Evolutionary conservation across 1,139 yeast species (phyloP).

Genomic region (Geotrichum histeridarum): DNA sequence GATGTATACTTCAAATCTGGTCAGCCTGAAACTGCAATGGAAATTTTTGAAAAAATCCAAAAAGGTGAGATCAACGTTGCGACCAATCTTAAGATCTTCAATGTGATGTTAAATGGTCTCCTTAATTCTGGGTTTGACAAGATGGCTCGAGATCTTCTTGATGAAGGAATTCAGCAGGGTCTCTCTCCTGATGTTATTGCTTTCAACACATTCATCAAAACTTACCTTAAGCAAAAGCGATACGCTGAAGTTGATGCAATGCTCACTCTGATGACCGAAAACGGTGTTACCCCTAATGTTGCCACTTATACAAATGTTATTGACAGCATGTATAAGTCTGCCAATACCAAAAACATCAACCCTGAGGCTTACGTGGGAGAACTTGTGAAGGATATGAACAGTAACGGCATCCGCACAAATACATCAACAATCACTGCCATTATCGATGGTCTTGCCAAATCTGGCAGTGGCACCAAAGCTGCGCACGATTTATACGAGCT

Average conservation of each 20-base stretch:
- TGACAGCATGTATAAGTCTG: conserved; percentile 50
- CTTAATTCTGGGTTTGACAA: conserved; percentile 28
- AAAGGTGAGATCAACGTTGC: conserved; percentile 24
- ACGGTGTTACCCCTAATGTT: conserved; percentile 53
- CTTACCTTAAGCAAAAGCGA: conserved; percentile 32
- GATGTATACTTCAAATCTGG: conserved; percentile 36
- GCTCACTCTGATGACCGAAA: conserved; percentile 36
- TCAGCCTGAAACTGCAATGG: conserved; percentile 35
- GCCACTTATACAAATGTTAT: conserved; percentile 63
- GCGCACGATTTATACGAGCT: conserved; percentile 50
- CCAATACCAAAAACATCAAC: conserved; percentile 44
- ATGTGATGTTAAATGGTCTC: conserved; percentile 36
- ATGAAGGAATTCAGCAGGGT: conserved; percentile 33
- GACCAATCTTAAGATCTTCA: conserved; percentile 33
- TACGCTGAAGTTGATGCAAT: conserved; percentile 38
- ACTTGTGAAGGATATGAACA: conserved; percentile 44
- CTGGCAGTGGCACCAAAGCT: conserved; percentile 46
- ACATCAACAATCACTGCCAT: conserved; percentile 51
- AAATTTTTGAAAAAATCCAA: conserved; percentile 28
- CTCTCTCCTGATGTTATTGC: conserved; percentile 38
- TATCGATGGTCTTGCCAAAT: conserved; percentile 52
- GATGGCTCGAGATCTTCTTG: conserved; percentile 33
- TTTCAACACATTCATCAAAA: conserved; percentile 41
- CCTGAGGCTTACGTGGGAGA: conserved; percentile 42
- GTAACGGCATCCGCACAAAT: conserved; percentile 45